Evolutionary conservation across 441 rosid species (phyloP).

Genomic region (Arabidopsis lyrata): DNA sequence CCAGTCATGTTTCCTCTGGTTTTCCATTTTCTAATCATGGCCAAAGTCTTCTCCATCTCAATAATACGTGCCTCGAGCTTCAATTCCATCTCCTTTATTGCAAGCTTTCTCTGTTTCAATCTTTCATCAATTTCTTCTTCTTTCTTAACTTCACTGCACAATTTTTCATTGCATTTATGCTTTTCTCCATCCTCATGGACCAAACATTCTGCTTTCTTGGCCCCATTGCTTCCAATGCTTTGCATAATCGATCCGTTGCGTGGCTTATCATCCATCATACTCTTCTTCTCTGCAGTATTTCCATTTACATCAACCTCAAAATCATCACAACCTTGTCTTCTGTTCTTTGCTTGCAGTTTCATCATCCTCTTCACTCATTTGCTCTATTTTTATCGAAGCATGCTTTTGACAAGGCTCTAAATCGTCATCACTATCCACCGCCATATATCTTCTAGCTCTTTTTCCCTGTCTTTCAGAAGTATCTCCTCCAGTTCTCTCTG

Average conservation of each 20-base stretch:
- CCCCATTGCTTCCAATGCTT: not conserved
- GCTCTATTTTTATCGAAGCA: not conserved
- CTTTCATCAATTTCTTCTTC: slow-evolving; percentile 14
- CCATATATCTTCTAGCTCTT: slow-evolving; percentile 22
- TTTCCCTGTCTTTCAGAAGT: not conserved
- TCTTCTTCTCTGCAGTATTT: no score
- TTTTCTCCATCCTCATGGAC: not conserved
- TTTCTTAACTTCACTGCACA: not conserved
- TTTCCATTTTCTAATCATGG: slow-evolving; percentile 3
- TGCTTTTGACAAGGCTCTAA: slow-evolving; percentile 9
- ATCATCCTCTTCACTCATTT: not conserved
- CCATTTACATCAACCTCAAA: no score
- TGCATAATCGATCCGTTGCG: not conserved
- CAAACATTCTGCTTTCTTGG: not conserved
- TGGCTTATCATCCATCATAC: not conserved
- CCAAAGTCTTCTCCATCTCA: slow-evolving; percentile 2
- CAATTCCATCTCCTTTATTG: slow-evolving; percentile 1
- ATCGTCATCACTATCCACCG: slow-evolving; percentile 29
- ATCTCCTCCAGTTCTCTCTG: not conserved
- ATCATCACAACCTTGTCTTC: not conserved
- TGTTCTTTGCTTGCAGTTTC: not conserved
- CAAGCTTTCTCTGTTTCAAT: slow-evolving; percentile 14
- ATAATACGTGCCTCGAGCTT: slow-evolving; percentile 19
- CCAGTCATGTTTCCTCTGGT: not conserved
- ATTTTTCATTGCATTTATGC: not conserved